These are phyloP conservation scores for Seminavis robusta DNA, from an alignment of 108 stramenopile species.

Conservation along the genomic window DNA sequence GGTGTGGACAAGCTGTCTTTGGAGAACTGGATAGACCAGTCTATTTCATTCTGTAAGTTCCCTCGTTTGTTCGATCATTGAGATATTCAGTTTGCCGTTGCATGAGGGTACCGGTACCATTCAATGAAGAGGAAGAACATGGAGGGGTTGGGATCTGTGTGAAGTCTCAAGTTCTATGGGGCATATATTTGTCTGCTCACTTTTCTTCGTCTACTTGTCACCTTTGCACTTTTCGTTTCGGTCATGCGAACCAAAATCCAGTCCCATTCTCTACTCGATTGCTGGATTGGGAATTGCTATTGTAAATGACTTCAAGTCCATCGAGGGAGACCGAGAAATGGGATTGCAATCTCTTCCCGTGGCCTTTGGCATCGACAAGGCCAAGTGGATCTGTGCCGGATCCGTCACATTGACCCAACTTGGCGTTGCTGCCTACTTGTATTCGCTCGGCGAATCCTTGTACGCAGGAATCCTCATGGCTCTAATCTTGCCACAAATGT, in stretches of 20 bases:
- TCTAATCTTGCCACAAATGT: slow-evolving; percentile 89
- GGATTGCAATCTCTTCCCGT: slow-evolving; percentile 93
- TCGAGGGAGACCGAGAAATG: slow-evolving; percentile 91
- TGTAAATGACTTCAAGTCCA: slow-evolving; percentile 97
- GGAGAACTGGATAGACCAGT: slow-evolving; percentile 83
- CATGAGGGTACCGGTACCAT: not conserved
- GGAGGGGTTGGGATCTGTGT: not conserved
- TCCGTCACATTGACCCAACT: slow-evolving; percentile 89
- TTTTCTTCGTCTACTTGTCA: not conserved
- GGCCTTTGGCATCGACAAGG: slow-evolving; percentile 93
- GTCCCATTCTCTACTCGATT: slow-evolving; percentile 88
- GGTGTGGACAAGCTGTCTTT: slow-evolving; percentile 97
- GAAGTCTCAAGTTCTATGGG: not conserved
- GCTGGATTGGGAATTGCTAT: slow-evolving; percentile 95
- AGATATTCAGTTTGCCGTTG: not conserved
- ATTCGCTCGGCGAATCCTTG: slow-evolving; percentile 71
- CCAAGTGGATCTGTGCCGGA: slow-evolving; percentile 91
- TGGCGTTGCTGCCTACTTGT: slow-evolving; percentile 88
- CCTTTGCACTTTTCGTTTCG: not conserved
- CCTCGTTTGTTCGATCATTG: not conserved
- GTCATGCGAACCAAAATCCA: too few relatives aligned
- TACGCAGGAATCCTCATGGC: slow-evolving; percentile 80
- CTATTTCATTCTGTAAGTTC: slow-evolving; percentile 82
- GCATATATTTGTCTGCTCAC: not conserved
- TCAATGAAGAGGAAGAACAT: not conserved